Evolutionary conservation across 2,329 filamentous ascomycete genomes (phyloP).

Genomic region (Neonectria sp.): DNA sequence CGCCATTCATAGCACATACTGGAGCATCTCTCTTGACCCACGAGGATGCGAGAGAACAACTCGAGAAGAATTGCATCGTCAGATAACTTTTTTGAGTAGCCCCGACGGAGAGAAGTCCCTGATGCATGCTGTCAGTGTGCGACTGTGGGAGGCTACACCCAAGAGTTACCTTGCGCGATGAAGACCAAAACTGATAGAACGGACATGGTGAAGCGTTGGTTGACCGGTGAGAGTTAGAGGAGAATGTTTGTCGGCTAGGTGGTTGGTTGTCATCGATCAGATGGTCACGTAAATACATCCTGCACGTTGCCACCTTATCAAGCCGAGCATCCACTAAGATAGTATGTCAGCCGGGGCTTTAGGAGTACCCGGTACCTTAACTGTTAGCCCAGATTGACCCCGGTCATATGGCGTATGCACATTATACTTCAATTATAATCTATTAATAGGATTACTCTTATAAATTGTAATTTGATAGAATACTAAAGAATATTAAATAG

Average conservation of each 20-base stretch:
- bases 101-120: constrained; percentile 27
- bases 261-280: too few relatives aligned
- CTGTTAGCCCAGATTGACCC: too few relatives aligned
- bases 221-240: constrained; percentile 19
- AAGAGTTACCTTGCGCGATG: constrained; percentile 30
- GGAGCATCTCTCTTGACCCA: constrained; percentile 29
- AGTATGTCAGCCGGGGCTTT: too few relatives aligned
- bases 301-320: too few relatives aligned
- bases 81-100: constrained; percentile 15
- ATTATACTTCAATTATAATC: too few relatives aligned
- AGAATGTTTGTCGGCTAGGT: not conserved
- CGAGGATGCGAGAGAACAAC: constrained; percentile 26
- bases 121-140: constrained; percentile 27
- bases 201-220: constrained; percentile 26
- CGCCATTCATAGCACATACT: constrained; percentile 25
- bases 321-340: too few relatives aligned
- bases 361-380: too few relatives aligned
- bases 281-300: too few relatives aligned
- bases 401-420: too few relatives aligned
- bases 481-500: too few relatives aligned
- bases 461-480: too few relatives aligned
- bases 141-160: constrained; percentile 9
- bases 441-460: too few relatives aligned
- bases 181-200: constrained; percentile 29
- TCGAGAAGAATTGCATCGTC: constrained; percentile 29